Evolutionary conservation across 495 filamentous ascomycete genomes (phyloP), one percentile per base, ranked within the genome.

Genomic region (Penicillium egyptiacum): DNA sequence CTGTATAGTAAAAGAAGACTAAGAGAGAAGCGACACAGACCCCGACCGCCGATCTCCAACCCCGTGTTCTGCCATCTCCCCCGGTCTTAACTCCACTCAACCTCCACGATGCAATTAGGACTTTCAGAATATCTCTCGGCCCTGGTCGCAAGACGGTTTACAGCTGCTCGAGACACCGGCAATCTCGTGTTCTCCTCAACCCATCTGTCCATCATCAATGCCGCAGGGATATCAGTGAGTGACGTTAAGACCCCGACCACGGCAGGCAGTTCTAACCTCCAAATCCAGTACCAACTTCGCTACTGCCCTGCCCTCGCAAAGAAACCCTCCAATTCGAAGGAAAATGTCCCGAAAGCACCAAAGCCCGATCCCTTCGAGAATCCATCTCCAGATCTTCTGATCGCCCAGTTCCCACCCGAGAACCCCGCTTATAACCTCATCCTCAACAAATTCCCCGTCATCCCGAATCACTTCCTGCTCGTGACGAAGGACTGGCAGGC

Each of bases 391-490:
- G 79, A 81, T 1, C 80, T 95, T 23, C 75, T 90, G 53, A 70
- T 93, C 55, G 74, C 82, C 39, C 72, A 81, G 14, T 68, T 88
- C 9, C 78, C 82, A 0, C 70, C 72, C 0, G 61, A 64, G n/a
- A 67, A 71, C 25, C 79, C 81, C 11, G 74, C 75, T 8, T 88
- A 93, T 70, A 70, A 79, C 56, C 77, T 93, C 37, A 82, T 93
- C 25, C 74, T 95, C 46, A 93, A 93, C 74, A 93, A 92, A 67
- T 95, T 84, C 65, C 88, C 90, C 17, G 80, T 95, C 19, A 89
- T 92, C 30, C 81, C 82, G 0, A 80, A 89, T 48, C 90, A 95
- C 69, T 91, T 89, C 72, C 90, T 95, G 56, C 78, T 95, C 48
- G 81, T 86, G 1, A 95, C 90, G 2, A 83, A 66, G 47, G 70